Evolutionary conservation across 768 basidiomycete species (phyloP), one percentile per base, ranked within the genome.

Genomic region (Boletus sensibilis): DNA sequence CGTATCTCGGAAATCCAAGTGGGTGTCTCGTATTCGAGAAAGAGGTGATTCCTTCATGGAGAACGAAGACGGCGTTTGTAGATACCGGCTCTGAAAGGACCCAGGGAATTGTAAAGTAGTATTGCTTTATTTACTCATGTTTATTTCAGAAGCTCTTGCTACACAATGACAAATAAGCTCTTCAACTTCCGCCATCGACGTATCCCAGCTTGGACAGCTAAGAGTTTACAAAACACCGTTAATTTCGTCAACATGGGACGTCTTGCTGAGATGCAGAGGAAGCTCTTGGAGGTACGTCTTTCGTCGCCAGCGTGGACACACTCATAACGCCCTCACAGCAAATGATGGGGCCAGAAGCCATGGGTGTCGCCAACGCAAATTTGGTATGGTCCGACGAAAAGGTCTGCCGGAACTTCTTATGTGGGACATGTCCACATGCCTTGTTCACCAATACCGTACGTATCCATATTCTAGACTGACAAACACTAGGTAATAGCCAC

Each of bases 331-430:
- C 18, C 43, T 57, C 57, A 50, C 60, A 97, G 95, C 95, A 97
- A 95, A 97, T 96, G 94, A 98, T 98, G 95, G 96, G 94, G n/a
- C 91, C 96, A 44, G 96, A 99, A 76, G 94, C 97, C 20, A 96
- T 99, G 93, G 97, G 97, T 65, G 87, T 94, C 42, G 86, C 91
- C 43, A 93, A 92, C 64, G 87, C 89, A 62, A 95, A 98, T 75
- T 79, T 97, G 57, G 85, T 87, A 60, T 95, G 94, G 91, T 87
- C 85, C 33, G 92, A 95, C 74, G 94, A 96, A 65, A 98, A 98
- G 81, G 96, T 98, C 9, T 98, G 97, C 83, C 84, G 90, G 70
- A 98, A 98, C 76, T 98, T 94, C 78, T 77, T 98, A 31, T 98
- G 96, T 66, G 97, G 97, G 51, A 95, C 92, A n/a, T 99, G 97